Base-by-base conservation (phyloP, 2,329 filamentous ascomycete genomes). In the Malbranchea cinnamomea region DNA sequence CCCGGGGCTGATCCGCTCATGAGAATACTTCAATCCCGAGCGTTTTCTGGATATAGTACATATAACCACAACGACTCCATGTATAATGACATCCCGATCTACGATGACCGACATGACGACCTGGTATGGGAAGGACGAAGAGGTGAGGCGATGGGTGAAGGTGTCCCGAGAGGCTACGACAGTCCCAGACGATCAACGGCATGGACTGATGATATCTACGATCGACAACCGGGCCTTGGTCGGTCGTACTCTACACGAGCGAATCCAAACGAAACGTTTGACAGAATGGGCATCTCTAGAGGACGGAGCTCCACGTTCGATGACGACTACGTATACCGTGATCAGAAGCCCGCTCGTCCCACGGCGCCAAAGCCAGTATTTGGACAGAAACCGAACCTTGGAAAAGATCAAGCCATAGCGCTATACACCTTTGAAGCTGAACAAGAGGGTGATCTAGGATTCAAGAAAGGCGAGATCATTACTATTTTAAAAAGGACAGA, bases 391-490 rank as follows among this genome's bases (percentile, higher is more conserved):
- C 57, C 58, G 3, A 49, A 45, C n/a, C 30, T 60, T 4, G 25
- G 21, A 38, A 47, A 10, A 45, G 84, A 94, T 42, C 82, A 95
- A 56, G 89, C 84, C 0, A 66, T 94, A 12, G 89, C 89, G 2
- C 65, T 94, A 38, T 95, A 80, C 56, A 93, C 81, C 2, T 98
- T 98, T 49, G 87, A 95, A 39, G 77, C 84, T 0, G 87, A 93
- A 46, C 85, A 94, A 54, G 74, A 83, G 0, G 87, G 87, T 4
- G 87, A 98, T 52, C 54, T 95, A 33, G 82, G 78, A 0, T 98
- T 98, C 59, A 93, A 92, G 62, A 98, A 98, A 65, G 89, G 89
- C 12, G 89, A 98, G 17, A 57, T 95, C 33, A 94, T 98, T 41
- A 94, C 84, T 1, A 84, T 98, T 34, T 54, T 92, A 34, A 94